phyloP scores from a whole-genome alignment of 257 asterid species.

The Vinca minor region DNA sequence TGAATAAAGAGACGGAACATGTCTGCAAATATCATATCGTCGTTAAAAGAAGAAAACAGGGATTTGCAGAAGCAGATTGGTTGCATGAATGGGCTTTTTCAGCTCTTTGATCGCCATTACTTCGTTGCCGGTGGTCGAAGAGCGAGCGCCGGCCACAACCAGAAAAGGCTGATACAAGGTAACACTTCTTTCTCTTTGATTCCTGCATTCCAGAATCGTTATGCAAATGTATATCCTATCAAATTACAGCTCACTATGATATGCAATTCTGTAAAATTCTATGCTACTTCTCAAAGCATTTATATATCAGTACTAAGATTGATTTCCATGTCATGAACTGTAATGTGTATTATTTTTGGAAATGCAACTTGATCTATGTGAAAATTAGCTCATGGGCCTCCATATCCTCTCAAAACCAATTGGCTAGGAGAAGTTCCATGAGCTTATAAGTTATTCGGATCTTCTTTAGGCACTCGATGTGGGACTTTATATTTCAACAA shows the following conservation, averaged over 20 bases:
- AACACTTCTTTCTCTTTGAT: slow-evolving; percentile 2
- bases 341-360: neutral
- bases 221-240: neutral
- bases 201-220: neutral
- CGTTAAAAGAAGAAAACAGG: slow-evolving; percentile 38
- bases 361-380: neutral
- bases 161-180: slow-evolving; percentile 69
- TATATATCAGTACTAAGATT: neutral
- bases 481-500: too few relatives aligned
- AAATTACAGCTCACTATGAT: neutral
- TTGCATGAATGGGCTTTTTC: slow-evolving; percentile 92
- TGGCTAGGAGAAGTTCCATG: too few relatives aligned
- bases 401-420: too few relatives aligned
- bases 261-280: neutral
- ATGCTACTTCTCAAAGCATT: neutral
- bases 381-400: too few relatives aligned
- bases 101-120: slow-evolving; percentile 71
- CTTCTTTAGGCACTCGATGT: too few relatives aligned
- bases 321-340: neutral
- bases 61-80: slow-evolving; percentile 77
- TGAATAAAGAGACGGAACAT: slow-evolving; percentile 17
- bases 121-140: slow-evolving; percentile 57
- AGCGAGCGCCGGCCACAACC: slow-evolving; percentile 37
- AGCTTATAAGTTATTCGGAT: too few relatives aligned
- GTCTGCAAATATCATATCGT: slow-evolving; percentile 46